Conservation (phyloP, 2,329 filamentous ascomycete genomes). For the Ophiostoma fasciatum region DNA sequence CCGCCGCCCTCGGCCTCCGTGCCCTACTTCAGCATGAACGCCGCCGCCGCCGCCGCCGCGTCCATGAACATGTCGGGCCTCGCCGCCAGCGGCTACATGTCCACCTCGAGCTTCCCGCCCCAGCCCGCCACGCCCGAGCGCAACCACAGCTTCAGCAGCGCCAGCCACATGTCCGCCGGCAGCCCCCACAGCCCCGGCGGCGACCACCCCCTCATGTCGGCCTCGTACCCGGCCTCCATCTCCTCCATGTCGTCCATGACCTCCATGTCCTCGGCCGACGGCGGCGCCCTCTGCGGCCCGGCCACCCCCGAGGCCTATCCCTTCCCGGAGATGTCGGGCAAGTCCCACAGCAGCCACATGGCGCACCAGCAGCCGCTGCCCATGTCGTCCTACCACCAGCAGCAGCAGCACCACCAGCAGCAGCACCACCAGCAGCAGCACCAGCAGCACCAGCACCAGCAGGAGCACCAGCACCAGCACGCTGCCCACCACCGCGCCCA, state of each 20-base stretch:
- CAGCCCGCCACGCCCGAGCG: constrained; percentile 9
- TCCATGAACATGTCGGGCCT: neutral
- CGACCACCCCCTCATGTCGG: constrained; percentile 57
- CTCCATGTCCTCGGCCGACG: neutral
- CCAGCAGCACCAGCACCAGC: neutral
- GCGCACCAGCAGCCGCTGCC: constrained; percentile 3
- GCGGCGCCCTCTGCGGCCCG: constrained; percentile 3
- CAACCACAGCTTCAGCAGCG: constrained; percentile 10
- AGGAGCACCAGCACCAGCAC: neutral
- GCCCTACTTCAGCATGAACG: constrained; percentile 7
- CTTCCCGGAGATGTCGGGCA: constrained; percentile 5
- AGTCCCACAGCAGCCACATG: neutral
- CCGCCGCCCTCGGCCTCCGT: constrained; percentile 18
- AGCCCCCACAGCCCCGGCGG: constrained; percentile 50
- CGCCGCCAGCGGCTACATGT: neutral
- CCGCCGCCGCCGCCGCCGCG: neutral
- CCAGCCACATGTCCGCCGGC: constrained; percentile 4
- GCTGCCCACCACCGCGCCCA: constrained; percentile 20
- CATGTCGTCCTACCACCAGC: constrained; percentile 1
- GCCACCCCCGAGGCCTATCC: constrained; percentile 8
- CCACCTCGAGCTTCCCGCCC: constrained; percentile 3
- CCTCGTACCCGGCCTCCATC: constrained; percentile 56
- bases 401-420: neutral
- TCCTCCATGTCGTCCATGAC: constrained; percentile 26
- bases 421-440: neutral